Percentiles rank a stretch among this genome's conserved stretches.
Conservation (phyloP, 139 green algal genomes). For the Chlamydomonas sp. region DNA sequence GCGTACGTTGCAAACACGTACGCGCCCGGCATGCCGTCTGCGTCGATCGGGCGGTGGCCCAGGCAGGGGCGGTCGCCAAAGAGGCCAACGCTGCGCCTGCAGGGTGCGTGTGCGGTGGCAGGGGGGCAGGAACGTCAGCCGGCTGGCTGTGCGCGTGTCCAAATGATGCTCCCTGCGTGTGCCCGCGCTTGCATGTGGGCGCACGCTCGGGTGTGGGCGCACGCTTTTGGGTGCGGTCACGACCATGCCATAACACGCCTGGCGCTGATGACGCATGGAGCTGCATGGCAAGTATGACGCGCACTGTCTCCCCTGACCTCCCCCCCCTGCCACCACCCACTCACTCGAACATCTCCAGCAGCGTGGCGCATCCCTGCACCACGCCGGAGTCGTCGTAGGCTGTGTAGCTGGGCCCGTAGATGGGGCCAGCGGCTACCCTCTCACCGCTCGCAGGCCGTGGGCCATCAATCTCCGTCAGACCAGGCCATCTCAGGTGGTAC, state of each 20-base stretch:
- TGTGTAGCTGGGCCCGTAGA: no score
- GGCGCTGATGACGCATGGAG: not conserved
- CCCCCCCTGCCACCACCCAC: not conserved
- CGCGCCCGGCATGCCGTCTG: constrained; percentile 14
- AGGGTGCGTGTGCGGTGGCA: not conserved
- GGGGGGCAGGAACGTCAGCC: not conserved
- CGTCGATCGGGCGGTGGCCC: constrained; percentile 20
- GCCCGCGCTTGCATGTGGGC: no score
- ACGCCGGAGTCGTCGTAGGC: no score
- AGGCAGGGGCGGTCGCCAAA: constrained; percentile 35
- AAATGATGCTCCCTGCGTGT: no score
- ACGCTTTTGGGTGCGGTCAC: no score
- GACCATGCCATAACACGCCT: not conserved
- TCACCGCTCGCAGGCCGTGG: no score
- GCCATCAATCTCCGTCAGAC: no score
- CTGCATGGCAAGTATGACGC: not conserved
- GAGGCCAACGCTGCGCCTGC: constrained; percentile 1
- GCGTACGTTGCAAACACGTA: constrained; percentile 48
- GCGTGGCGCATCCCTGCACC: not conserved
- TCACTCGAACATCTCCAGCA: constrained; percentile 15
- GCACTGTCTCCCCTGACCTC: not conserved
- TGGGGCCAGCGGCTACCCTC: no score
- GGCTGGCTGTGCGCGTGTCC: no score
- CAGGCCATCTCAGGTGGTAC: no score
- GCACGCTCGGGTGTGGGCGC: no score